phyloP scores from a whole-genome alignment of 768 basidiomycete genomes.

The Panellus pusillus region DNA sequence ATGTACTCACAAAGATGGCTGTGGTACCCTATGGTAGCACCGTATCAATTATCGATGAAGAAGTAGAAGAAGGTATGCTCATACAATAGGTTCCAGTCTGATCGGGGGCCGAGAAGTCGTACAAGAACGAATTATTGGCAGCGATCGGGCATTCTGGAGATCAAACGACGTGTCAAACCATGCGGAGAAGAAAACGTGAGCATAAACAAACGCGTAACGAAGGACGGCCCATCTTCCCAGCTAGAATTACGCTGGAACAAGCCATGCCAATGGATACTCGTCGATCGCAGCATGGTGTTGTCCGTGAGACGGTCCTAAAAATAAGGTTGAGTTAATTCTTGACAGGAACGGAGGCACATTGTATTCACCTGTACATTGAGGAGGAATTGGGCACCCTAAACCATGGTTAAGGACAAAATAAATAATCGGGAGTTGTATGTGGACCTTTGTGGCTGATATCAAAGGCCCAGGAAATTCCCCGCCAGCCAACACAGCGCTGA shows the following conservation, averaged over 20 bases:
- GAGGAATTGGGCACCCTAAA: neutral
- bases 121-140: conserved; percentile 29
- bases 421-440: too few relatives aligned
- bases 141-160: conserved; percentile 34
- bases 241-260: conserved; percentile 39
- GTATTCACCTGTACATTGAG: conserved; percentile 30
- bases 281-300: conserved; percentile 38
- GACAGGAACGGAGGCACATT: conserved; percentile 17
- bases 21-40: neutral
- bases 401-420: too few relatives aligned
- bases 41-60: conserved; percentile 7
- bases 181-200: neutral
- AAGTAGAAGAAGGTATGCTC: neutral
- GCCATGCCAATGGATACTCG: conserved; percentile 51
- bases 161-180: conserved; percentile 27
- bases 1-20: too few relatives aligned
- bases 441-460: too few relatives aligned
- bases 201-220: conserved; percentile 27
- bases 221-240: conserved; percentile 33
- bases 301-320: conserved; percentile 36
- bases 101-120: conserved; percentile 31
- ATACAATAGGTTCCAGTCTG: conserved; percentile 38
- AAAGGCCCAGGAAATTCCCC: neutral
- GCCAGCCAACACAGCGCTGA: conserved; percentile 10
- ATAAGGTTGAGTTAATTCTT: conserved; percentile 35